Base-by-base conservation (phyloP, 2,329 filamentous ascomycete genomes). In the Metarhizium sp. region DNA sequence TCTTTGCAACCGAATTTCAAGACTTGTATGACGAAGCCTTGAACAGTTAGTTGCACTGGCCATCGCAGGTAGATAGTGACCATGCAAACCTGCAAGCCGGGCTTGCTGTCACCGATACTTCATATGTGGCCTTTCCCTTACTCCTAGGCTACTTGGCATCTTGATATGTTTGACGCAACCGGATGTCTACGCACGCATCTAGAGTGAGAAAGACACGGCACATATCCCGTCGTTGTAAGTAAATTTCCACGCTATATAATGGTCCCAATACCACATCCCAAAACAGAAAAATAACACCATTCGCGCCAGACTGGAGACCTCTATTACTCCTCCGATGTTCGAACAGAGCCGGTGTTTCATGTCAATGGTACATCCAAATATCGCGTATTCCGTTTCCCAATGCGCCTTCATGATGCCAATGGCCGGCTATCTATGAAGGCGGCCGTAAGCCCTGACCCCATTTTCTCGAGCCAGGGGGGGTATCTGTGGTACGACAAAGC, bases 401-500 rank as follows among this genome's bases (percentile, higher is more conserved):
- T 51, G 51, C 50, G 55, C 40, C 50, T 53, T 50, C 46, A 50
- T 42, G n/a, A 53, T 53, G 47, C 38, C 51, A 42, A 30, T 46
- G 46, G 47, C 38, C 46, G 51, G 47, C 55, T 36, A 46, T 53
- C 45, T 47, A 40, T 56, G 51, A 53, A 53, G 47, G 48, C 47
- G 40, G 48, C 47, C 55, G 52, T 51, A 32, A 46, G 34, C 51
- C 45, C 46, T 53, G 38, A n/a, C 51, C 20, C 20, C 30, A 18
- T 25, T 48, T 48, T 30, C 20, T 30, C 18, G 30, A 42, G 32
- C 16, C 46, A 40, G 34, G 50, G 30, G 50, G 55, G 55, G 55
- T 57, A 57, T 55, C 49, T 54, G 45, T 52, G 55, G 50, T 52
- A 52, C 49, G 25, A 57, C 20, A 46, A 53, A 53, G 14, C 14